phyloP scores from a whole-genome alignment of 2,329 filamentous ascomycete genomes.

The Xylaria sp. region DNA sequence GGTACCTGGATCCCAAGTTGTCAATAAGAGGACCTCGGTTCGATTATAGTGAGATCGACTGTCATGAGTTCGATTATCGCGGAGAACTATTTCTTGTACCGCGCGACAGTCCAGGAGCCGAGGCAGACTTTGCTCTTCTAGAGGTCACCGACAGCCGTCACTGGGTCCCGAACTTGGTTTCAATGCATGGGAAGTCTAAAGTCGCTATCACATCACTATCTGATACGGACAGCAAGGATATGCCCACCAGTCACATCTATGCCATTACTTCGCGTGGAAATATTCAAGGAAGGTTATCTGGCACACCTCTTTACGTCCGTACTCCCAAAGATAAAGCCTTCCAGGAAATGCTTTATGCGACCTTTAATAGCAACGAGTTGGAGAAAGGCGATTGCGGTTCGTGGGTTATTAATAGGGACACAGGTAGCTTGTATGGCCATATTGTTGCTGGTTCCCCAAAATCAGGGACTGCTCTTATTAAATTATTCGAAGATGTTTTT shows the following conservation, averaged over 20 bases:
- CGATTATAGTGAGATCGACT: not conserved
- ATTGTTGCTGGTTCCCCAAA: conserved; percentile 7
- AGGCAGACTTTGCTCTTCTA: conserved; percentile 17
- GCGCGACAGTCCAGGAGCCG: conserved; percentile 5
- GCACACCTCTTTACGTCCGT: conserved; percentile 1
- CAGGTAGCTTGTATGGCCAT: conserved; percentile 8
- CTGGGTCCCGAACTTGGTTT: not conserved
- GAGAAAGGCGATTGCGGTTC: conserved; percentile 9
- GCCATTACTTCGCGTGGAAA: conserved; percentile 13
- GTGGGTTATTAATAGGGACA: conserved; percentile 7
- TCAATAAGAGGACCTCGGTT: not conserved
- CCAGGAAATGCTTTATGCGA: conserved; percentile 13
- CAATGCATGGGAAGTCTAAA: not conserved
- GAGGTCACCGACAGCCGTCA: conserved; percentile 5
- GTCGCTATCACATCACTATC: conserved; percentile 1
- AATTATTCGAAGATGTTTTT: conserved; percentile 8
- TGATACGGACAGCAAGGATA: not conserved
- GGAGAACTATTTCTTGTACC: conserved; percentile 10
- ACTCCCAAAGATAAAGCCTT: conserved; percentile 4
- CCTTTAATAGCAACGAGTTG: not conserved
- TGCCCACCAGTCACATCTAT: not conserved
- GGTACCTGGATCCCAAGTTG: not conserved
- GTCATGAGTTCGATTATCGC: too few relatives aligned
- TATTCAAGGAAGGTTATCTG: conserved; percentile 3
- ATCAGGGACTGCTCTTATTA: conserved; percentile 10